Evolutionary conservation across 2,329 filamentous ascomycete genomes (phyloP).

Genomic region (Pleomassaria siparia): DNA sequence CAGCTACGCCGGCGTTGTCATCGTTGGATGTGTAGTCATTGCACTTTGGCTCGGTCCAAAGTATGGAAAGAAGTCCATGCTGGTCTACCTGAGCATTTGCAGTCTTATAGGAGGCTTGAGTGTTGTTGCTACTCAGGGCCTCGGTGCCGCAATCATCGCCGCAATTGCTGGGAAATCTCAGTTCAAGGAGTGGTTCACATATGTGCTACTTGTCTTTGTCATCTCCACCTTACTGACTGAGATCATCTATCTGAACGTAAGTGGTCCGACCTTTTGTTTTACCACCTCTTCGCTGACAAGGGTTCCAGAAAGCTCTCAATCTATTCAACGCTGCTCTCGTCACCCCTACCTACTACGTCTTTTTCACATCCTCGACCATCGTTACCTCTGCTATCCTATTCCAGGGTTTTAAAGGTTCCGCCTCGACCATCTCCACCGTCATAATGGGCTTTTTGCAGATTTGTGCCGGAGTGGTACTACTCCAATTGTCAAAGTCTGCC

Average conservation of each 20-base stretch:
- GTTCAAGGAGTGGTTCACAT: slow-evolving; percentile 98
- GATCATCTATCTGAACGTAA: slow-evolving; percentile 92
- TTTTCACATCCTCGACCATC: slow-evolving; percentile 95
- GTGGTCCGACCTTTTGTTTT: slow-evolving; percentile 41
- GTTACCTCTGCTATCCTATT: slow-evolving; percentile 92
- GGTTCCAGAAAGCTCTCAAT: slow-evolving; percentile 90
- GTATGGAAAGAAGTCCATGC: slow-evolving; percentile 96
- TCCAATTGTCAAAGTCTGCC: slow-evolving; percentile 96
- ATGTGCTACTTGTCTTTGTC: slow-evolving; percentile 88
- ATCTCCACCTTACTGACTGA: slow-evolving; percentile 86
- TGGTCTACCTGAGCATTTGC: slow-evolving; percentile 96
- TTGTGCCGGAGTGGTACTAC: slow-evolving; percentile 84
- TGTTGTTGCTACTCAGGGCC: slow-evolving; percentile 90
- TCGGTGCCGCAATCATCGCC: slow-evolving; percentile 87
- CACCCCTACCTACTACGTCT: slow-evolving; percentile 97
- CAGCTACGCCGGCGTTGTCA: slow-evolving; percentile 77
- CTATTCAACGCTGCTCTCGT: slow-evolving; percentile 95
- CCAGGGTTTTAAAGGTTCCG: slow-evolving; percentile 87
- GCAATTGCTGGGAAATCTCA: slow-evolving; percentile 79
- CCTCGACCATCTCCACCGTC: slow-evolving; percentile 78
- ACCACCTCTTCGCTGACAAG: slow-evolving; percentile 34
- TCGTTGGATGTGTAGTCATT: slow-evolving; percentile 70
- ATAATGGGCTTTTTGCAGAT: slow-evolving; percentile 93
- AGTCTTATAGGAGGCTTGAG: slow-evolving; percentile 91
- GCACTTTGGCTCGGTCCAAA: slow-evolving; percentile 81